phyloP scores from a whole-genome alignment of 805 yeast genomes.

The Lipomyces orientalis region DNA sequence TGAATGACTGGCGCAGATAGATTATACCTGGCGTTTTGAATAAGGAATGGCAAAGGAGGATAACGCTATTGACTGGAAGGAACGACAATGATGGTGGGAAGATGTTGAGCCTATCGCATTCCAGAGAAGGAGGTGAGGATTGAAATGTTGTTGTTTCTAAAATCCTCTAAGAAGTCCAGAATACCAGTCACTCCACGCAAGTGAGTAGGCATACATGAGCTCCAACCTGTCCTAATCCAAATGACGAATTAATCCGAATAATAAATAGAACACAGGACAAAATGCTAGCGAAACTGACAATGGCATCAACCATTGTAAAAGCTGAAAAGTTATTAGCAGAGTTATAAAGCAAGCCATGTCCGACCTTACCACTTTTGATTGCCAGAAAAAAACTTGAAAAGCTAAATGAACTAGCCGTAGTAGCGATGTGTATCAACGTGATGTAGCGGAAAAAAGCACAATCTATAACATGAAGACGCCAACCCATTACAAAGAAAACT shows the following conservation, averaged over 20 bases:
- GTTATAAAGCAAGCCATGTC: background rate
- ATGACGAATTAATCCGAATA: background rate
- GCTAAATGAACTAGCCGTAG: background rate
- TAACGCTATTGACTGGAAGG: background rate
- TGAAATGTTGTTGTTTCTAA: background rate
- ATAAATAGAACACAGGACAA: background rate
- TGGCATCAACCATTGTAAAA: background rate
- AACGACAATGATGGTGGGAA: background rate
- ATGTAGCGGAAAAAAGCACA: background rate
- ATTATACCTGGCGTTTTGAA: background rate
- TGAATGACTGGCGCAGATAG: conserved; percentile 12
- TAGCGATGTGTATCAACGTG: background rate
- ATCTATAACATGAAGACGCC: conserved; percentile 1
- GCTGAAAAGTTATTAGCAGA: background rate
- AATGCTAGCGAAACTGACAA: background rate
- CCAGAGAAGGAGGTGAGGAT: background rate
- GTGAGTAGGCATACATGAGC: background rate
- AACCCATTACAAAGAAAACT: background rate
- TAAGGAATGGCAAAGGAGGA: conserved; percentile 3
- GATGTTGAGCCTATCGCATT: background rate
- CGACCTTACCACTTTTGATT: background rate
- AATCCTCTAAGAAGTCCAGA: background rate
- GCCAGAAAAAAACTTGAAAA: background rate
- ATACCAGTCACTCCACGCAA: background rate
- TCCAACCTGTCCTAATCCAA: background rate